Conservation (phyloP, 1,284 basidiomycete species). For the Ceratobasidium sp. region DNA sequence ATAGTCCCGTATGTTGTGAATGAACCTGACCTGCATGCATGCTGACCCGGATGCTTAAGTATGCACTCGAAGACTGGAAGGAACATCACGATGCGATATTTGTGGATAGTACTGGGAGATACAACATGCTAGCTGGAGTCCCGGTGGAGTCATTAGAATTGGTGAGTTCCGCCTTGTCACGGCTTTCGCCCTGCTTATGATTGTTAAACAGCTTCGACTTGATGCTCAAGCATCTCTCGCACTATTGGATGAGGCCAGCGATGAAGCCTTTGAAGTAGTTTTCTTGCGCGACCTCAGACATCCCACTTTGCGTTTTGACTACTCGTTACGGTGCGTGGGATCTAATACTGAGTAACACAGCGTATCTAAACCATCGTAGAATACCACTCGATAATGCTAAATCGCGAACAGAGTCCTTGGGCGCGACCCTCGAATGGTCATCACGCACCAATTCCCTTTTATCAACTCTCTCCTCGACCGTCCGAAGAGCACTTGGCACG, state of each 20-base stretch:
- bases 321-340: conserved; percentile 66
- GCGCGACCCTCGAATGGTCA: conserved; percentile 68
- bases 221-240: conserved; percentile 81
- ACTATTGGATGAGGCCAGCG: conserved; percentile 61
- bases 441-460: conserved; percentile 68
- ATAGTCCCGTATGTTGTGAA: conserved; percentile 61
- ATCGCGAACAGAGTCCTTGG: conserved; percentile 59
- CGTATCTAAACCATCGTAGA: conserved; percentile 56
- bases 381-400: conserved; percentile 69
- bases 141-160: conserved; percentile 63
- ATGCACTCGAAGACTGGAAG: conserved; percentile 68
- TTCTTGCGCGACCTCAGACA: conserved; percentile 78
- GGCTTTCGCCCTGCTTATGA: not conserved
- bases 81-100: conserved; percentile 62
- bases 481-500: conserved; percentile 76
- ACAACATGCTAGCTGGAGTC: conserved; percentile 85
- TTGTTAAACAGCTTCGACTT: conserved; percentile 67
- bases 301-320: conserved; percentile 71
- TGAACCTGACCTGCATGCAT: conserved; percentile 48
- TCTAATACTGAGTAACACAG: not conserved
- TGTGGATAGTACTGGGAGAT: conserved; percentile 80
- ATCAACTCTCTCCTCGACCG: conserved; percentile 61
- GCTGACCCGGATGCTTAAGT: conserved; percentile 35
- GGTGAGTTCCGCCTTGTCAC: conserved; percentile 48
- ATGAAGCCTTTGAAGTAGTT: conserved; percentile 77